Conservation (phyloP, 2,329 filamentous ascomycete species). For the Xylariaceae sp. region DNA sequence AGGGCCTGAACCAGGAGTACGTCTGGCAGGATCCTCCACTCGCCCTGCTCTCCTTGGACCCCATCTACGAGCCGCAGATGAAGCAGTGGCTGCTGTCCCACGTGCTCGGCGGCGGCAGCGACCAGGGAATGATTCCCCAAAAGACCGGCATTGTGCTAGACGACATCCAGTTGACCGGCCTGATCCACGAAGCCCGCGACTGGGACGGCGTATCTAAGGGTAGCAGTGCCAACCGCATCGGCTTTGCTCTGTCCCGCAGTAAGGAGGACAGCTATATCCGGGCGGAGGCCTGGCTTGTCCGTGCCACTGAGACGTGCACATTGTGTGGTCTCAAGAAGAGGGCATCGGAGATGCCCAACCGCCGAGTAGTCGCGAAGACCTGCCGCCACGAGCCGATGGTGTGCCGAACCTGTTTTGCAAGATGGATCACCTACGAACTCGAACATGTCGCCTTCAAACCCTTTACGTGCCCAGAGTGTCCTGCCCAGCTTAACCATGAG, state of each 20-base stretch:
- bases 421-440: constrained; percentile 27
- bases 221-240: constrained; percentile 22
- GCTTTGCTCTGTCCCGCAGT: constrained; percentile 22
- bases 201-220: constrained; percentile 10
- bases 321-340: constrained; percentile 28
- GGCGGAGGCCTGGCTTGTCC: constrained; percentile 28
- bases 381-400: constrained; percentile 22
- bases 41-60: constrained; percentile 6
- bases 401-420: constrained; percentile 23
- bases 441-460: constrained; percentile 24
- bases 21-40: constrained; percentile 19
- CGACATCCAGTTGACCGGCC: constrained; percentile 14
- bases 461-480: constrained; percentile 29
- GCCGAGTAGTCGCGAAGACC: constrained; percentile 15
- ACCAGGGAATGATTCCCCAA: constrained; percentile 3
- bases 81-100: constrained; percentile 12
- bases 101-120: constrained; percentile 10
- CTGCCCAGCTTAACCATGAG: constrained; percentile 19
- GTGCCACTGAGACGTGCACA: constrained; percentile 21
- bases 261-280: constrained; percentile 20
- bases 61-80: constrained; percentile 7
- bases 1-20: constrained; percentile 25
- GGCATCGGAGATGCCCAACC: constrained; percentile 24
- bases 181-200: constrained; percentile 5
- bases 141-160: constrained; percentile 7